A percentile compares a stretch with the other conserved stretches of the same genome.
These are phyloP conservation scores for Boletus edulis DNA, from an alignment of 768 basidiomycete genomes.

Conservation along the genomic window DNA sequence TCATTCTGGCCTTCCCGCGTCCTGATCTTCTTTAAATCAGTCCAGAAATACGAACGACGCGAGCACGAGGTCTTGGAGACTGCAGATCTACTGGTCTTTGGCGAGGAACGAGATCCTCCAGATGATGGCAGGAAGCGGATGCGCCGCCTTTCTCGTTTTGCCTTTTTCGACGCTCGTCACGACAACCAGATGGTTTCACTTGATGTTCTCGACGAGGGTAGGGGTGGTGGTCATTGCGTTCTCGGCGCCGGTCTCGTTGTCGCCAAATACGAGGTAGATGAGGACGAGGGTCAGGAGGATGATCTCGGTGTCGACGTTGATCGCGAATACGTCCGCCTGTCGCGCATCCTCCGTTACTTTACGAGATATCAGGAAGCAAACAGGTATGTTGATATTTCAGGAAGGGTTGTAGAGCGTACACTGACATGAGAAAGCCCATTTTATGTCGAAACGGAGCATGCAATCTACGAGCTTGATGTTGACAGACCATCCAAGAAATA, in stretches of 20 bases:
- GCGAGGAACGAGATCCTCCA: slow-evolving; percentile 39
- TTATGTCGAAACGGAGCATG: slow-evolving; percentile 61
- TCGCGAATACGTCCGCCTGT: slow-evolving; percentile 43
- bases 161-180: slow-evolving; percentile 55
- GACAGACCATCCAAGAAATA: slow-evolving; percentile 45
- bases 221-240: slow-evolving; percentile 38
- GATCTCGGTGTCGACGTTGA: slow-evolving; percentile 34
- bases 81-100: slow-evolving; percentile 34
- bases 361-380: slow-evolving; percentile 50
- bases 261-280: slow-evolving; percentile 49
- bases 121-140: slow-evolving; percentile 47
- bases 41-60: slow-evolving; percentile 37
- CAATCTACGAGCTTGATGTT: slow-evolving; percentile 56
- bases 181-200: slow-evolving; percentile 48
- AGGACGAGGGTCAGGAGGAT: slow-evolving; percentile 64
- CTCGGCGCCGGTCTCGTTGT: slow-evolving; percentile 56
- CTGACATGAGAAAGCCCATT: slow-evolving; percentile 45
- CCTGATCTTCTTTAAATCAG: slow-evolving; percentile 25
- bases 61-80: slow-evolving; percentile 36
- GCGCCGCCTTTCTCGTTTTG: slow-evolving; percentile 56
- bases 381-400: slow-evolving; percentile 43
- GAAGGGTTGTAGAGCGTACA: background rate
- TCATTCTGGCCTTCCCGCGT: background rate
- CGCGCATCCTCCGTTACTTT: slow-evolving; percentile 44
- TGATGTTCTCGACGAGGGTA: slow-evolving; percentile 45